phyloP scores from a whole-genome alignment of 2,329 filamentous ascomycete genomes.

The Didymella pomorum region DNA sequence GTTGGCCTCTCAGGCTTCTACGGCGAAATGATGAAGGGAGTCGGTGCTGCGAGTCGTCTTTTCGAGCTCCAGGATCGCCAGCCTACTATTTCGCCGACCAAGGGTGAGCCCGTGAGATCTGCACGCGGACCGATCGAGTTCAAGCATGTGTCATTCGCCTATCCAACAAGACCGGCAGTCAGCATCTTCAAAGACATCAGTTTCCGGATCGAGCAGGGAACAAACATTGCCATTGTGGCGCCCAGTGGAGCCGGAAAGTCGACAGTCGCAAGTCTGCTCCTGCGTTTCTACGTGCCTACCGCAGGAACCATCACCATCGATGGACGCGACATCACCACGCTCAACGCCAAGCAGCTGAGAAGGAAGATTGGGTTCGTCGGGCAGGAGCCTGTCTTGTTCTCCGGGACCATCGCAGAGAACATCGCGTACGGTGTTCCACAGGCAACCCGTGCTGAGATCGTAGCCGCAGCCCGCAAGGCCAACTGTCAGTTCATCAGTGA shows the following conservation, averaged over 20 bases:
- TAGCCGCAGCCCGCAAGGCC: constrained; percentile 85
- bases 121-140: constrained; percentile 91
- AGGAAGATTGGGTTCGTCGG: constrained; percentile 94
- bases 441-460: constrained; percentile 80
- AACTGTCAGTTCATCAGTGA: constrained; percentile 98
- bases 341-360: constrained; percentile 94
- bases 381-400: constrained; percentile 93
- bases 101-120: constrained; percentile 78
- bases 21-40: constrained; percentile 98
- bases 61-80: constrained; percentile 95
- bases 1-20: constrained; percentile 97
- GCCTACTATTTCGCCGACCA: constrained; percentile 85
- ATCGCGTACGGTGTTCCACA: constrained; percentile 89
- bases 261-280: constrained; percentile 87
- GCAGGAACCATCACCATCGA: constrained; percentile 81
- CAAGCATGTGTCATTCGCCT: constrained; percentile 84
- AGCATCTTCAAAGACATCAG: constrained; percentile 86
- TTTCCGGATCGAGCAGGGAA: constrained; percentile 92
- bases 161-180: constrained; percentile 92
- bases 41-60: constrained; percentile 92
- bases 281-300: constrained; percentile 89
- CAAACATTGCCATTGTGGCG: constrained; percentile 94
- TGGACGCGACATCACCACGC: constrained; percentile 78
- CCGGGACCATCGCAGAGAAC: constrained; percentile 83
- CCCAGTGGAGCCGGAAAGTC: constrained; percentile 96